Evolutionary conservation across 2,329 filamentous ascomycete species (phyloP).

Genomic region (Graphilbum fragrans): DNA sequence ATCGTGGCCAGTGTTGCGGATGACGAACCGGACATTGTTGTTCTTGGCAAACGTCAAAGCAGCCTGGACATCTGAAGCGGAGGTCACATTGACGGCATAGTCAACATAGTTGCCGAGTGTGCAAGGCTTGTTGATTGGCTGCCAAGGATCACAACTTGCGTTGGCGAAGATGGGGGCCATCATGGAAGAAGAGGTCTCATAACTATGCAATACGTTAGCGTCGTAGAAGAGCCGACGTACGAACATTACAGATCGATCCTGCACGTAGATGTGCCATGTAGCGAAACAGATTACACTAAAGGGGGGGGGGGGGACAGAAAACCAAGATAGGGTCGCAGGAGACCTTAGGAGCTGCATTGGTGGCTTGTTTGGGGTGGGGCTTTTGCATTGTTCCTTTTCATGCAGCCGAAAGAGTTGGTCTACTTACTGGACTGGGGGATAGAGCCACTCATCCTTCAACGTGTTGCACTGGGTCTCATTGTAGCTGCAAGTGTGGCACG

Average conservation of each 20-base stretch:
- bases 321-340: too few relatives aligned
- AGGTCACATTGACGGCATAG: conserved; percentile 15
- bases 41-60: conserved; percentile 27
- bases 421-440: neutral
- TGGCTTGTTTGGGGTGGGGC: too few relatives aligned
- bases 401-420: neutral
- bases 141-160: conserved; percentile 4
- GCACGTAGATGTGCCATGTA: too few relatives aligned
- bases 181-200: neutral
- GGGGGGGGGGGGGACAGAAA: too few relatives aligned
- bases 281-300: too few relatives aligned
- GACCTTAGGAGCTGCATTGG: too few relatives aligned
- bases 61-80: conserved; percentile 15
- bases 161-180: conserved; percentile 7
- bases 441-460: neutral
- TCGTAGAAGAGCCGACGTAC: conserved; percentile 8
- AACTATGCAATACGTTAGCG: conserved; percentile 9
- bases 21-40: conserved; percentile 37
- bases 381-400: too few relatives aligned
- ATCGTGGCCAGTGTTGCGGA: conserved; percentile 47
- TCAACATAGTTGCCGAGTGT: conserved; percentile 26
- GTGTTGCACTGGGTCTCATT: neutral
- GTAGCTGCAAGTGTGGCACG: conserved; percentile 2
- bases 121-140: conserved; percentile 18
- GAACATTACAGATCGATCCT: neutral